A percentile compares a stretch with the other conserved stretches of the same genome.
Conservation (phyloP, 2,329 filamentous ascomycete species). For the Scopulariopsis brevicaulis region DNA sequence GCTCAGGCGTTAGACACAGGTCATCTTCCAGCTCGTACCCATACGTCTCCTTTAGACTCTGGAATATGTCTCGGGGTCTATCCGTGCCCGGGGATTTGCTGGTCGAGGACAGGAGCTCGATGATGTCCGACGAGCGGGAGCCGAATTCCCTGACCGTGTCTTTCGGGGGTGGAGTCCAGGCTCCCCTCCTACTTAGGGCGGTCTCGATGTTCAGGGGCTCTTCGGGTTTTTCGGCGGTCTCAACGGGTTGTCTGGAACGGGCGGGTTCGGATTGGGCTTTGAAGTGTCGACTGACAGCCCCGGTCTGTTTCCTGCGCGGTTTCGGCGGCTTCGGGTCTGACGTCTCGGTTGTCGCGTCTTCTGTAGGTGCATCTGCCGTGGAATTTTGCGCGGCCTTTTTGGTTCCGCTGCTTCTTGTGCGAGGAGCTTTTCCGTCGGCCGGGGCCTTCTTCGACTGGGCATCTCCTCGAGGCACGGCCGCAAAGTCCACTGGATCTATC, state of each 20-base stretch:
- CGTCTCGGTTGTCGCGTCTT: background rate
- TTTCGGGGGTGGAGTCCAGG: constrained; percentile 57
- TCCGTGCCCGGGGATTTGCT: constrained; percentile 2
- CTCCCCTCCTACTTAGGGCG: constrained; percentile 42
- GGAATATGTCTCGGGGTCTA: constrained; percentile 23
- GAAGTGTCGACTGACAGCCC: background rate
- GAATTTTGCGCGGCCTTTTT: background rate
- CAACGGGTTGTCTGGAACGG: background rate
- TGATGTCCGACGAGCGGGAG: constrained; percentile 18
- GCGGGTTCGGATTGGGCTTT: background rate
- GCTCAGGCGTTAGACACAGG: constrained; percentile 6
- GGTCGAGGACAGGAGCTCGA: constrained; percentile 17
- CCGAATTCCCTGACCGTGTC: constrained; percentile 17
- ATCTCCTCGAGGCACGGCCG: background rate
- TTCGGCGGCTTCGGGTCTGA: background rate
- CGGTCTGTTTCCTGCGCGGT: constrained; percentile 6
- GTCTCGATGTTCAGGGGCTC: constrained; percentile 26
- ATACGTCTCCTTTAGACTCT: constrained; percentile 29
- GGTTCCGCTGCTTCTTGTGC: background rate
- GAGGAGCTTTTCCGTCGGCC: background rate
- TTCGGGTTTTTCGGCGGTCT: constrained; percentile 2
- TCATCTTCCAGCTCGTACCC: constrained; percentile 17
- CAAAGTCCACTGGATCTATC: background rate
- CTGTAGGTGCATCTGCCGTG: background rate
- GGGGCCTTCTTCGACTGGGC: background rate